Evolutionary conservation across 1,284 basidiomycete species (phyloP), one percentile per base, ranked within the genome.

Genomic region (Neotropicomus parvogracilis): DNA sequence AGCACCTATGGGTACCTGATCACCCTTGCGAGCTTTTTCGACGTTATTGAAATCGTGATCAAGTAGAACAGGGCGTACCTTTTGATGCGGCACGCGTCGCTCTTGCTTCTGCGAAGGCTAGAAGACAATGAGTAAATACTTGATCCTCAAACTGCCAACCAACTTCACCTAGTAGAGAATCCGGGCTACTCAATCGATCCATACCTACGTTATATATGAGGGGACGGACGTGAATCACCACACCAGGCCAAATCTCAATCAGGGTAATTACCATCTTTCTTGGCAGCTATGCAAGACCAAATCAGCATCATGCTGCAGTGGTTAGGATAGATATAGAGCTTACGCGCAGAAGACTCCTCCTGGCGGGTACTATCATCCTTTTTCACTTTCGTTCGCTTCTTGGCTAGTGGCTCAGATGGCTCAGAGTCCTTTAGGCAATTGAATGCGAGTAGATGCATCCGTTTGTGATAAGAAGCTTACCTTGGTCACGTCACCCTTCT

Each of bases 311-410:
- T 13, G 20, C 40, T 16, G 13, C 26, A 35, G 27, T 10, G 13
- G 44, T n/a, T 12, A 41, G 7, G 29, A 3, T 8, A 7, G 11
- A 39, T 7, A 13, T 11, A 4, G 9, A 29, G 49, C 60, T 44
- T 34, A 66, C 61, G 2, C 9, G 46, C 31, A 39, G 53, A 49
- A 36, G 45, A 27, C 36, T 41, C 47, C 26, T 52, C 45, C 14
- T 28, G 2, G 13, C 3, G 27, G 31, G 37, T 12, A 11, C n/a
- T 27, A 4, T 29, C 58, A 39, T 49, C 49, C 19, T 46, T 54
- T 38, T 50, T 53, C 36, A 1, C 28, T 41, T 26, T 52, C 40
- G 2, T 48, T 32, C 6, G 34, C 36, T 33, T 53, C 33, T 49
- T 56, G n/a, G 8, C 27, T 14, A 27, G 24, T 12, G 24, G 14